Percentiles rank a stretch among this genome's conserved stretches.
phyloP scores from a whole-genome alignment of 2,329 filamentous ascomycete species.

The Chrysosporium queenslandicum region DNA sequence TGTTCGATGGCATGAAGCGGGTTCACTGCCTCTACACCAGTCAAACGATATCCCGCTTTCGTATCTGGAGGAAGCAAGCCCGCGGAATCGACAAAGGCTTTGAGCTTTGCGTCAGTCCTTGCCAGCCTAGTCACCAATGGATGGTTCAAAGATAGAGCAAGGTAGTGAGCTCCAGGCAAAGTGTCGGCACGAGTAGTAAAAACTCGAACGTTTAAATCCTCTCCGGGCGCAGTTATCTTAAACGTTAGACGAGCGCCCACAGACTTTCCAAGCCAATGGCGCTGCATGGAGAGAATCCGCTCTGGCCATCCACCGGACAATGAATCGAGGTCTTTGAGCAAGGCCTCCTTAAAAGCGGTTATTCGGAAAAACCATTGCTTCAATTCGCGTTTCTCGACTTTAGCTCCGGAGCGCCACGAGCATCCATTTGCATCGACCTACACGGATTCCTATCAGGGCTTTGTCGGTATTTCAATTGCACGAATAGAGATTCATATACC shows the following conservation, averaged over 20 bases:
- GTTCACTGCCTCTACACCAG: conserved; percentile 52
- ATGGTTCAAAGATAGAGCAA: conserved; percentile 67
- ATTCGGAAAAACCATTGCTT: conserved; percentile 89
- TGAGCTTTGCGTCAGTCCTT: conserved; percentile 50
- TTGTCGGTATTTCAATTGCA: neutral
- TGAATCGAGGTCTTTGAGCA: conserved; percentile 60
- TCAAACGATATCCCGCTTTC: conserved; percentile 57
- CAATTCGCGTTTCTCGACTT: conserved; percentile 66
- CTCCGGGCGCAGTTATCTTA: conserved; percentile 39
- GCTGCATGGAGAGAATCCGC: conserved; percentile 70
- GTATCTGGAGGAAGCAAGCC: conserved; percentile 46
- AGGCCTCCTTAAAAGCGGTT: conserved; percentile 62
- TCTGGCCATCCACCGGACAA: conserved; percentile 69
- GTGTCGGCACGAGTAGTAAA: conserved; percentile 83
- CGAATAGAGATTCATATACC: conserved; percentile 21
- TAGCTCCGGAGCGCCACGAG: conserved; percentile 79
- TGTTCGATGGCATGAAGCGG: conserved; percentile 51
- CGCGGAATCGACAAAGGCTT: conserved; percentile 53
- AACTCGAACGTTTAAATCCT: conserved; percentile 49
- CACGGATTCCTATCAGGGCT: conserved; percentile 11
- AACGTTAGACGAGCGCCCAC: conserved; percentile 64
- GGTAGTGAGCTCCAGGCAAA: conserved; percentile 74
- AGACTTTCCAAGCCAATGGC: conserved; percentile 79
- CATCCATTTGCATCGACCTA: conserved; percentile 68
- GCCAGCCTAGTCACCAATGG: conserved; percentile 56